A percentile compares a stretch with the other conserved stretches of the same genome.
These are phyloP conservation scores for Cercospora citrullina DNA, from an alignment of 2,329 filamentous ascomycete species.

Conservation along the genomic window DNA sequence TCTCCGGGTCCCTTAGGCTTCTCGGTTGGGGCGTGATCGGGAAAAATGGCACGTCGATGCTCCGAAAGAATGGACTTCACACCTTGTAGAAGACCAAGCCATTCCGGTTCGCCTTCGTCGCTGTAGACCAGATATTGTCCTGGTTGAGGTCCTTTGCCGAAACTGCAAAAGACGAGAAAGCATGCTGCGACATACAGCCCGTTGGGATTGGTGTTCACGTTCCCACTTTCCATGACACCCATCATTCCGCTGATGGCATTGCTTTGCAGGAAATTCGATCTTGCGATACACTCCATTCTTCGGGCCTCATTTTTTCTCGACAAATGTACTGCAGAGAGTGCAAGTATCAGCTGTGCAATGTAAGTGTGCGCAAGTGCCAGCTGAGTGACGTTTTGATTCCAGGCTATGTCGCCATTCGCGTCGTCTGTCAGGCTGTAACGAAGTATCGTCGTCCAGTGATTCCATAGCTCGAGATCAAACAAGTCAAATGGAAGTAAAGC, in stretches of 20 bases:
- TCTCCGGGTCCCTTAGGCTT: neutral
- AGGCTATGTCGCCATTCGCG: slow-evolving; percentile 13
- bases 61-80: slow-evolving; percentile 21
- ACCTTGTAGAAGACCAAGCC: slow-evolving; percentile 23
- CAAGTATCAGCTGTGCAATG: slow-evolving; percentile 25
- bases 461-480: slow-evolving; percentile 26
- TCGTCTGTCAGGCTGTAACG: slow-evolving; percentile 19
- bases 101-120: slow-evolving; percentile 21
- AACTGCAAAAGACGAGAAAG: slow-evolving; percentile 23
- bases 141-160: slow-evolving; percentile 24
- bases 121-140: slow-evolving; percentile 25
- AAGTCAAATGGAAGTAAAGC: slow-evolving; percentile 14
- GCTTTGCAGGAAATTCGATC: slow-evolving; percentile 18
- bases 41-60: slow-evolving; percentile 6
- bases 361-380: slow-evolving; percentile 22
- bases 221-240: slow-evolving; percentile 6
- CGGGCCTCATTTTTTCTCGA: slow-evolving; percentile 13
- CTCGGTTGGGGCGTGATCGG: neutral
- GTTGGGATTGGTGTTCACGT: neutral
- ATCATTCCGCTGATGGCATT: slow-evolving; percentile 26
- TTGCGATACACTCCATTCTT: slow-evolving; percentile 4
- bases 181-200: slow-evolving; percentile 22
- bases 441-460: slow-evolving; percentile 23
- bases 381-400: slow-evolving; percentile 16
- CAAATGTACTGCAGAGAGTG: slow-evolving; percentile 29